Percentiles rank a stretch among this genome's conserved stretches.
Conservation (phyloP, 2,329 filamentous ascomycete species). For the Venturia nashicola region DNA sequence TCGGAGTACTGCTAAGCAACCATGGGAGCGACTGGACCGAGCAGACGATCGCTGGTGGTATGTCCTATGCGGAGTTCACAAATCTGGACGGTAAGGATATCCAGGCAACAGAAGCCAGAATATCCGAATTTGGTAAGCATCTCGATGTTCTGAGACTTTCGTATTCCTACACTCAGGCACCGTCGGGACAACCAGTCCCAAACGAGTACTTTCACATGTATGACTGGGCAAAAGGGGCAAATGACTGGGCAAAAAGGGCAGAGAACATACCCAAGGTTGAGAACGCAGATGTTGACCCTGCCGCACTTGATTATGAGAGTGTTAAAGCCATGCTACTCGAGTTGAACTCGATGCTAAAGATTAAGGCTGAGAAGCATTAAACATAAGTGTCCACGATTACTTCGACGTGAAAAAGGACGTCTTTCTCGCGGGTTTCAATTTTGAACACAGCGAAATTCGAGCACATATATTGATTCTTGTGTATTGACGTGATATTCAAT, state of each 20-base stretch:
- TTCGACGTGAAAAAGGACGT: neutral
- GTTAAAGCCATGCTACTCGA: neutral
- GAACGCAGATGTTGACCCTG: neutral
- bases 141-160: neutral
- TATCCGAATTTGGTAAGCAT: neutral
- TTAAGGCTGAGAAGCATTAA: neutral
- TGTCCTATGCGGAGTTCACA: conserved; percentile 3
- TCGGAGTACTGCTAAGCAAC: neutral
- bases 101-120: neutral
- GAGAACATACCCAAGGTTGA: neutral
- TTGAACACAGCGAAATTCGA: neutral
- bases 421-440: neutral
- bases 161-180: neutral
- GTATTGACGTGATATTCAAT: no score
- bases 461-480: neutral
- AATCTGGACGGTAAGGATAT: neutral
- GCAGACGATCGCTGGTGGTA: neutral
- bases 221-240: neutral
- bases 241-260: neutral
- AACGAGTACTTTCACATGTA: no score
- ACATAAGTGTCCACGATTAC: neutral
- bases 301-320: neutral
- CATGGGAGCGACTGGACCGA: conserved; percentile 6
- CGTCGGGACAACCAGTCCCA: neutral
- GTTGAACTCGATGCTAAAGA: neutral